Evolutionary conservation across 768 basidiomycete genomes (phyloP).

Genomic region (Termitomyces sp.): DNA sequence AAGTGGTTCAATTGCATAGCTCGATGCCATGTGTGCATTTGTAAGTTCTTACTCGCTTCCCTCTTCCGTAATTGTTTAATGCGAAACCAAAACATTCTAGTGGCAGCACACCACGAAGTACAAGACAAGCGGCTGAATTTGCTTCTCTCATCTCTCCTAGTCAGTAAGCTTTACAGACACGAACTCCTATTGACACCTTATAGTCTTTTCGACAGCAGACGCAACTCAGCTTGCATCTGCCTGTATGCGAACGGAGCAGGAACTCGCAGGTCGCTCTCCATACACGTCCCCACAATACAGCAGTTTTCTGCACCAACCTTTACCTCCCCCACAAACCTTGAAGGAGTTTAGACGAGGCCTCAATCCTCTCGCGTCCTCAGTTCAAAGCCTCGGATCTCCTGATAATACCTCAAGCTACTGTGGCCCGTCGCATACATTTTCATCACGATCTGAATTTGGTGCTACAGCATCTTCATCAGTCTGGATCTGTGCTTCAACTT

Average conservation of each 20-base stretch:
- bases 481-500: background rate
- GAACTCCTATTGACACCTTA: background rate
- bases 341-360: background rate
- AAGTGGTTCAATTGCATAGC: background rate
- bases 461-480: background rate
- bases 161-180: background rate
- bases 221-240: background rate
- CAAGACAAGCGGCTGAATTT: background rate
- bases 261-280: background rate
- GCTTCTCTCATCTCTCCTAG: background rate
- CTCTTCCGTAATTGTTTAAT: background rate
- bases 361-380: background rate
- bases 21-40: background rate
- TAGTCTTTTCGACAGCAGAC: background rate
- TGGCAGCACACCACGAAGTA: background rate
- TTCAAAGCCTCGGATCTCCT: background rate
- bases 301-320: background rate
- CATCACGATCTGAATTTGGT: background rate
- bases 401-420: background rate
- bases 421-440: background rate
- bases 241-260: background rate
- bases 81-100: conserved; percentile 6
- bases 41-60: conserved; percentile 7
- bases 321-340: background rate
- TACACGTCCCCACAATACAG: background rate